A percentile compares a stretch with the other conserved stretches of the same genome.
phyloP scores from a whole-genome alignment of 345 rosid genomes.

The Mallotus nudiflorus region DNA sequence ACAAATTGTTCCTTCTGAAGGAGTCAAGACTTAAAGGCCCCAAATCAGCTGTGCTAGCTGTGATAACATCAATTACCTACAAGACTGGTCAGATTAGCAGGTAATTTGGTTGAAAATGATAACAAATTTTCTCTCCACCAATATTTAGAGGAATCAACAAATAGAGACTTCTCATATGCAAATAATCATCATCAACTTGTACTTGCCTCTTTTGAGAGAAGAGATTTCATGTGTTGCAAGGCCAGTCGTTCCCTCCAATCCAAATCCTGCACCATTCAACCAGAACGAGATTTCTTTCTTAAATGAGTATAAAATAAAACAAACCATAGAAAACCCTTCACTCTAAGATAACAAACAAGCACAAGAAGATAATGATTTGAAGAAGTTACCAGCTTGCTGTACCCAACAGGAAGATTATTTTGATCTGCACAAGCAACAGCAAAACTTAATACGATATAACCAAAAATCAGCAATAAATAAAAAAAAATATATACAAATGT shows the following conservation, averaged over 20 bases:
- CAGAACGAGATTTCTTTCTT: constrained; percentile 13
- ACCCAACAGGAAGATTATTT: constrained; percentile 29
- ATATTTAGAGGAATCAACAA: constrained; percentile 1
- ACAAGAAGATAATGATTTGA: constrained; percentile 5
- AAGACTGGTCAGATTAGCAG: constrained; percentile 12
- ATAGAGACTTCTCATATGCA: constrained; percentile 7
- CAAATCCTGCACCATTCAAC: constrained; percentile 50
- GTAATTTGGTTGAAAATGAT: constrained; percentile 7
- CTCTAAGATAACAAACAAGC: not conserved
- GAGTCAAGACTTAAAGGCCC: constrained; percentile 82
- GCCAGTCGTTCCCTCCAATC: constrained; percentile 90
- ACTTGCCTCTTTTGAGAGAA: constrained; percentile 83
- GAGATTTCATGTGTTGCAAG: constrained; percentile 55
- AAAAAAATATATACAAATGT: not conserved
- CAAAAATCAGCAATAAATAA: not conserved
- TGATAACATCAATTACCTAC: constrained; percentile 72
- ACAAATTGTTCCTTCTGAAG: constrained; percentile 66
- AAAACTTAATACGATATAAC: constrained; percentile 5
- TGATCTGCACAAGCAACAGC: constrained; percentile 50
- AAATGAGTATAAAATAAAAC: constrained; percentile 10
- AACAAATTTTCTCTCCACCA: not conserved
- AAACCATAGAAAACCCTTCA: not conserved
- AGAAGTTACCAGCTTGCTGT: constrained; percentile 50
- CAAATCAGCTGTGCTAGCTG: constrained; percentile 70
- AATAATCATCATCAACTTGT: constrained; percentile 15